Base-by-base conservation (phyloP, 2,329 filamentous ascomycete species). In the Triangularia verruculosa region DNA sequence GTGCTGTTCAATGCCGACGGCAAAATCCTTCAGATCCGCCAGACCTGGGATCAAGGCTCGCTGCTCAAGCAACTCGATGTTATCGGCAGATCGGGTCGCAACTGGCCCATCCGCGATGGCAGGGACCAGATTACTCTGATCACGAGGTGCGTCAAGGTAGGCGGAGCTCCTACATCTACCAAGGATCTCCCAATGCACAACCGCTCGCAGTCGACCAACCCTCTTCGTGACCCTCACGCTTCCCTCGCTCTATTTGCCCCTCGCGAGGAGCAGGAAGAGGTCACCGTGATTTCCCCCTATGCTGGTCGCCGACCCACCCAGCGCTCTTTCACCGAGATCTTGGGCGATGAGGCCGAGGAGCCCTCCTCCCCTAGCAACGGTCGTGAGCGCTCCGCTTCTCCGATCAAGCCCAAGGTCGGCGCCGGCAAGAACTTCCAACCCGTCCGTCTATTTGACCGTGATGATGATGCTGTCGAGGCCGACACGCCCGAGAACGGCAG, bases 31-130 rank as follows among this genome's bases (percentile, higher is more conserved):
- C 92, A 95, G 76, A 91, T 98, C 68, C 91, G 94, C 70, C 86
- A 94, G 70, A 92, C 90, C 75, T 99, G 95, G 95, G 95, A 99
- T 75, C 95, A 99, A 77, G 93, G 89, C 66, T 90, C 92, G 61
- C 85, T 99, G 47, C 85, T 99, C 69, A 98, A 95, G 80, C 90
- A 96, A 76, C 85, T 97, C 68, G 93, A 97, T 67, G 88, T 97
- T 62, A 98, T 99, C 76, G 94, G 95, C 72, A 89, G 89, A 74
- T 89, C 90, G 61, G 92, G 91, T 62, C 91, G 90, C 75, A 96
- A 95, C 78, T 99, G 95, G 95, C 95, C 95, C 61, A 96, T 99
- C 74, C 87, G 88, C 70, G 93, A 97, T 74, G 90, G 89, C 74
- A 86, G 86, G 71, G 93, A 97, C 61, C 93, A 98, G 79, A 83